phyloP scores from a whole-genome alignment of 345 rosid genomes.

The Litchi chinensis region DNA sequence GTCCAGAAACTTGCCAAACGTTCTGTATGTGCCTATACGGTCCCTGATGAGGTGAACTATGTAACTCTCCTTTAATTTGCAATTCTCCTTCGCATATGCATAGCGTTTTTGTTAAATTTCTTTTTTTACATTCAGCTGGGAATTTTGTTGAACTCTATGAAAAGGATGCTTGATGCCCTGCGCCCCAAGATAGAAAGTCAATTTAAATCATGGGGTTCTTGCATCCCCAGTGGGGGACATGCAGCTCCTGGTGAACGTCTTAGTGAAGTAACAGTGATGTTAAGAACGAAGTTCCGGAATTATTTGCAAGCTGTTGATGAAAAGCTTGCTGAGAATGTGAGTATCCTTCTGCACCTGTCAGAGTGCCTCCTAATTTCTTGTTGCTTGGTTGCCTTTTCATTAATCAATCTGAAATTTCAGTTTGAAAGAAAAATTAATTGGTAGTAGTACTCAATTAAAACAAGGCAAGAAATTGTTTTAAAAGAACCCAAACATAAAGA shows the following conservation, averaged over 20 bases:
- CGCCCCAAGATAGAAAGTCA: conserved; percentile 79
- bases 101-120: conserved; percentile 25
- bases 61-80: conserved; percentile 1
- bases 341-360: conserved; percentile 28
- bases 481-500: not conserved
- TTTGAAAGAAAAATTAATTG: not conserved
- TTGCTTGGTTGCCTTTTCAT: not conserved
- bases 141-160: conserved; percentile 86
- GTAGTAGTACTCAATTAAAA: not conserved
- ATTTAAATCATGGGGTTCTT: conserved; percentile 92
- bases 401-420: not conserved
- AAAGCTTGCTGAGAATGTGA: conserved; percentile 88
- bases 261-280: conserved; percentile 93
- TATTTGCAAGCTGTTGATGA: conserved; percentile 93
- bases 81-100: not conserved
- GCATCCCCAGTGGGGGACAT: conserved; percentile 85
- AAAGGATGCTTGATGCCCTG: conserved; percentile 87
- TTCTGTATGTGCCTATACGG: conserved; percentile 67
- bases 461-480: not conserved
- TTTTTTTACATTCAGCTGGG: conserved; percentile 60
- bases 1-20: conserved; percentile 87
- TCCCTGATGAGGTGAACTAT: conserved; percentile 82
- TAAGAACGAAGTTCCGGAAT: conserved; percentile 85
- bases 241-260: conserved; percentile 88
- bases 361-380: not conserved